Conservation (phyloP, 805 yeast species). For the Kuraishia molischiana region DNA sequence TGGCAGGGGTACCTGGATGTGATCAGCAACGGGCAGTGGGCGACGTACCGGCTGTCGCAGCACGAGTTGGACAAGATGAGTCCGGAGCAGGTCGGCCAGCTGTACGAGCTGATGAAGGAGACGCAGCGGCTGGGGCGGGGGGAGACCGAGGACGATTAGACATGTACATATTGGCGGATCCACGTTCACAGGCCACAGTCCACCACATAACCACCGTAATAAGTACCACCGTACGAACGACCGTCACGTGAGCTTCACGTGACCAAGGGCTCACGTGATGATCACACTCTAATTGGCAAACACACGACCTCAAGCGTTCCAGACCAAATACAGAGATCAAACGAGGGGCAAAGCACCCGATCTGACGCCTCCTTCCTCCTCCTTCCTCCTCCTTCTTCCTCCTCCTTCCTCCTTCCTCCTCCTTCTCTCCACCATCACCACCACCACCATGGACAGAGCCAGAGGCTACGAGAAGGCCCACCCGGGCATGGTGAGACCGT, state of each 20-base stretch:
- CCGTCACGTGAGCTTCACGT: too few species aligned
- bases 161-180: too few species aligned
- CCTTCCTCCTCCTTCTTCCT: not conserved
- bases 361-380: too few species aligned
- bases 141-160: not conserved
- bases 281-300: too few species aligned
- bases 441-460: not conserved
- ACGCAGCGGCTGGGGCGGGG: constrained; percentile 26
- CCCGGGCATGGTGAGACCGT: not conserved
- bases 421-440: not conserved
- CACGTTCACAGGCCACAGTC: too few species aligned
- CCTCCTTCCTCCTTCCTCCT: not conserved
- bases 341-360: too few species aligned
- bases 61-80: constrained; percentile 71
- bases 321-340: too few species aligned
- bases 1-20: constrained; percentile 82
- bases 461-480: not conserved
- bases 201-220: too few species aligned
- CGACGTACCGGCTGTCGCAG: constrained; percentile 49
- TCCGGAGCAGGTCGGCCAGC: constrained; percentile 82
- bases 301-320: too few species aligned
- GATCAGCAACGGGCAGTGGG: constrained; percentile 57
- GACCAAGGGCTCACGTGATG: too few species aligned
- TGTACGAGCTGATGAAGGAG: constrained; percentile 72
- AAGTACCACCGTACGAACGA: too few species aligned